These are phyloP conservation scores for Limnomonas spitsbergensis DNA, from an alignment of 139 green algal species.

Conservation along the genomic window DNA sequence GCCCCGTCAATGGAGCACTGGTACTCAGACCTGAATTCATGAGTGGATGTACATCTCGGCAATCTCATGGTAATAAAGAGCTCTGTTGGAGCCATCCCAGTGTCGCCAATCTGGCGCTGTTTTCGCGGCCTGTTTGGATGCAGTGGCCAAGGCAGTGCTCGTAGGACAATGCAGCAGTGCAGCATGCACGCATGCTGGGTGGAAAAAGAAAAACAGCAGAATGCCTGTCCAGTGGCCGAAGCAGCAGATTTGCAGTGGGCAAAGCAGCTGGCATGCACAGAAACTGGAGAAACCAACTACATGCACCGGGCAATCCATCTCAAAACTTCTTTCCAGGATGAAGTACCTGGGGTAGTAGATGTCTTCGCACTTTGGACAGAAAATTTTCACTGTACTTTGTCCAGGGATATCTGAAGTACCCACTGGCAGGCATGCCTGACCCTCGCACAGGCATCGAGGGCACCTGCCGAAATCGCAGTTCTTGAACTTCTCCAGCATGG, in stretches of 20 bases:
- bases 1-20: constrained; percentile 82
- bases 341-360: constrained; percentile 77
- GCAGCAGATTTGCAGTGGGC: no score
- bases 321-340: not conserved
- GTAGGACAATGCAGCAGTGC: no score
- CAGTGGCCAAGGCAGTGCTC: no score
- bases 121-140: no score
- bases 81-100: no score
- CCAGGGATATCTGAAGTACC: constrained; percentile 85
- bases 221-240: no score
- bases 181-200: no score
- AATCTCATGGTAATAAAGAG: not conserved
- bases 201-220: no score
- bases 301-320: no score
- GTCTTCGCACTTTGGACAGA: constrained; percentile 92
- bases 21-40: constrained; percentile 52
- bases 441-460: constrained; percentile 83
- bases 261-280: no score
- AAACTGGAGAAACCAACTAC: no score
- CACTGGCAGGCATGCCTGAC: constrained; percentile 87
- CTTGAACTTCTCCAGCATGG: constrained; percentile 94
- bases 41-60: not conserved
- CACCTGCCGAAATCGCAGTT: constrained; percentile 89
- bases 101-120: no score
- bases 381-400: constrained; percentile 87